Percentiles rank a stretch among this genome's conserved stretches.
Conservation (phyloP, 176 grass and related monocot genomes). For the Melocanna baccifera region DNA sequence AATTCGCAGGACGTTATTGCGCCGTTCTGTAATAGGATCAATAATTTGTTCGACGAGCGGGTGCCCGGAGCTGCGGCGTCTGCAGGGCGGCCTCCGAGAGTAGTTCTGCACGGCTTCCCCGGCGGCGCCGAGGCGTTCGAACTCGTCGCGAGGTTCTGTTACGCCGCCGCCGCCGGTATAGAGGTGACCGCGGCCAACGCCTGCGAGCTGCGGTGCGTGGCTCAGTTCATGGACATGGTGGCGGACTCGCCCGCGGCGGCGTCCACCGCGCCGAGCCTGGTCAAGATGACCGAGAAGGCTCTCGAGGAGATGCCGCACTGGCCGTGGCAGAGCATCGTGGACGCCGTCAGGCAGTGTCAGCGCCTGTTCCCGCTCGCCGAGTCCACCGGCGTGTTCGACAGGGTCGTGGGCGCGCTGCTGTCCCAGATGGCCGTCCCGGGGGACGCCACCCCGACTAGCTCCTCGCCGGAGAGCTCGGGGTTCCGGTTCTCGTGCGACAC, state of each 20-base stretch:
- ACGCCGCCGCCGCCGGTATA: slow-evolving; percentile 29
- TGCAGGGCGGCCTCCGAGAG: slow-evolving; percentile 28
- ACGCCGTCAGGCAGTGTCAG: slow-evolving; percentile 70
- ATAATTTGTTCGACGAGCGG: slow-evolving; percentile 30
- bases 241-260: neutral
- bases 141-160: slow-evolving; percentile 73
- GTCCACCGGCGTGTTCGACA: slow-evolving; percentile 52
- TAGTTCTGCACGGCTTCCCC: slow-evolving; percentile 63
- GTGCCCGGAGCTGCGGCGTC: slow-evolving; percentile 15
- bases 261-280: slow-evolving; percentile 45
- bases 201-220: slow-evolving; percentile 58
- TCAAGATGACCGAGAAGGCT: slow-evolving; percentile 44
- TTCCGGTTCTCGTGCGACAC: slow-evolving; percentile 87
- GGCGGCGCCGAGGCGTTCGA: slow-evolving; percentile 80
- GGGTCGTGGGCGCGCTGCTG: slow-evolving; percentile 42
- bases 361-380: slow-evolving; percentile 42
- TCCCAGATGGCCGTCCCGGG: slow-evolving; percentile 51
- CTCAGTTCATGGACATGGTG: slow-evolving; percentile 76
- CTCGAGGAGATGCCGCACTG: slow-evolving; percentile 72
- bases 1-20: slow-evolving; percentile 78
- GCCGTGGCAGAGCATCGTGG: slow-evolving; percentile 70
- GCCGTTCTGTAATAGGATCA: slow-evolving; percentile 51
- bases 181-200: slow-evolving; percentile 57
- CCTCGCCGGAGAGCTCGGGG: slow-evolving; percentile 89
- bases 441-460: slow-evolving; percentile 62